Base-by-base conservation (phyloP, 2,329 filamentous ascomycete species). In the Talaromyces sp. region DNA sequence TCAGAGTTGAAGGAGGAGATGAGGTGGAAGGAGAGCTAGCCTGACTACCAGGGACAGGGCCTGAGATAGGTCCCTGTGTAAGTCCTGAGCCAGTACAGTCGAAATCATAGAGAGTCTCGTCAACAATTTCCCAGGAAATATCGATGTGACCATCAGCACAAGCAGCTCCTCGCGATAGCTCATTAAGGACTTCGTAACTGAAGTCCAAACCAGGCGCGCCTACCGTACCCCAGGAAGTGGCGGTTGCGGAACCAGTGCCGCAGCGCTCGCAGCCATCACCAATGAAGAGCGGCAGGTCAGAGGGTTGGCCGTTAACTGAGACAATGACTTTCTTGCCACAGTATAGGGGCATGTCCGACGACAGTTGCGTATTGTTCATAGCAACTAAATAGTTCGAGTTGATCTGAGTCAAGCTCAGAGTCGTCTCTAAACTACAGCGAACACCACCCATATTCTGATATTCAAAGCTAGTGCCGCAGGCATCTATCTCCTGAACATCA, bases 241-340 rank as follows among this genome's bases (percentile, higher is more conserved):
- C 1, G 1, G 1, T 19, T 19, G 1, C 1, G 1, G 19, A 19
- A 19, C 62, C 62, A 37, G 37, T 50, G 45, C 35, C 43, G 41
- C 66, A 68, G 37, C 66, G 62, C 47, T 63, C 10, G 27, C 66
- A 68, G n/a, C 66, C 65, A 33, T 68, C 66, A 10, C 65, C 65
- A 50, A 68, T 66, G 47, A 65, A 68, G 22, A 68, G 62, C 19
- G 48, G 65, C 52, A 66, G 45, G 37, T 68, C 65, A 14, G 62
- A 65, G 19, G 50, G 7, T 33, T 67, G 47, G 8, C 65, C 62
- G 41, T 68, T 66, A 35, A 68, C 57, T 16, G 61, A 63, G 31
- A 67, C 50, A 35, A 66, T 60, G 11, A 67, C 65, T 58, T 60
- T 52, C 52, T 67, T 66, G 43, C 66, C 65, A 52, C 65, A 67